phyloP scores from a whole-genome alignment of 2,329 filamentous ascomycete genomes.

The Microcyclospora tardicrescens region DNA sequence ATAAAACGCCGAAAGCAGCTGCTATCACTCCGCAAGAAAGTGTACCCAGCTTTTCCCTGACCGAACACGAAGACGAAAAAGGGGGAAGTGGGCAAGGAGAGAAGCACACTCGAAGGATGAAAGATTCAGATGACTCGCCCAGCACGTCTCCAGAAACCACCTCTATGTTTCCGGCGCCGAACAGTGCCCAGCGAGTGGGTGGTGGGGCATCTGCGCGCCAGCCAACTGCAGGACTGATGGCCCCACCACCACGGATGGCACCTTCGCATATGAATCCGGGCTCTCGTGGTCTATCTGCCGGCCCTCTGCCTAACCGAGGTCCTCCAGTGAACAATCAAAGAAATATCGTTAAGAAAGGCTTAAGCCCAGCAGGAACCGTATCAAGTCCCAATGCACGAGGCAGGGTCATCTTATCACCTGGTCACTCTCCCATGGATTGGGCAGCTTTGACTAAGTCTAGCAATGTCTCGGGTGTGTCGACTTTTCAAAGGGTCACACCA shows the following conservation, averaged over 20 bases:
- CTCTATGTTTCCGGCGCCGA: constrained; percentile 32
- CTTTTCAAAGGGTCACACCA: constrained; percentile 61
- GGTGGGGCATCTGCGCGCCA: constrained; percentile 26
- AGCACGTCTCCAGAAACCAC: constrained; percentile 10
- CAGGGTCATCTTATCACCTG: constrained; percentile 73
- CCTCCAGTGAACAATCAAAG: constrained; percentile 26
- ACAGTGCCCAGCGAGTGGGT: constrained; percentile 34
- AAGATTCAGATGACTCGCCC: too few relatives aligned
- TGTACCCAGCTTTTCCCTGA: constrained; percentile 17
- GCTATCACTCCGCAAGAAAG: constrained; percentile 4
- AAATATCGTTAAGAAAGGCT: constrained; percentile 22
- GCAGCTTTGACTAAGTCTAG: constrained; percentile 58
- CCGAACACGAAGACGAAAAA: constrained; percentile 21
- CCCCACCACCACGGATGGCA: neutral
- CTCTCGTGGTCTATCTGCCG: constrained; percentile 11
- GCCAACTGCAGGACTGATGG: constrained; percentile 5
- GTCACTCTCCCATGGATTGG: constrained; percentile 94
- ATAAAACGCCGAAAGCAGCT: constrained; percentile 15
- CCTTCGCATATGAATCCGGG: neutral
- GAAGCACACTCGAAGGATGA: neutral
- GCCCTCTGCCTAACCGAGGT: constrained; percentile 36
- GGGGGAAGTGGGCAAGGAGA: constrained; percentile 15
- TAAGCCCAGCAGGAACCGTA: constrained; percentile 6
- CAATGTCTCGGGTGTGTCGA: constrained; percentile 39
- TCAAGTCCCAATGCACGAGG: constrained; percentile 33